These are phyloP conservation scores for Leishmania martiniquensis DNA, from an alignment of 208 protist species.

Conservation along the genomic window DNA sequence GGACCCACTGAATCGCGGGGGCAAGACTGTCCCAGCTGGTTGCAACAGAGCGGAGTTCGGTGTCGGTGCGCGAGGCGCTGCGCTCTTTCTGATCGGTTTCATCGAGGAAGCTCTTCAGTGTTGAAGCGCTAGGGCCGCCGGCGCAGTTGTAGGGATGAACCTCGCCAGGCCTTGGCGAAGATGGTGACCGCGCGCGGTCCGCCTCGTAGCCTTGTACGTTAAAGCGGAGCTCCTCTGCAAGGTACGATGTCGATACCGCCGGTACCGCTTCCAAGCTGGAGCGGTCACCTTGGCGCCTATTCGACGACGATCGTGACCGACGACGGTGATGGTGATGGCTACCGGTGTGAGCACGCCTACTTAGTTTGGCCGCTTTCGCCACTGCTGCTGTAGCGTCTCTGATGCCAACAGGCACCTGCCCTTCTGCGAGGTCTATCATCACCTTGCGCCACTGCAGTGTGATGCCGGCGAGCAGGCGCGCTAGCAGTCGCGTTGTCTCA, in stretches of 20 bases:
- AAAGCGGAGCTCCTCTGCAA: slow-evolving; percentile 14
- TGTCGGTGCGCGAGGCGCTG: background rate
- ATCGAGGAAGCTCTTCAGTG: background rate
- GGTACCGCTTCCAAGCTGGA: background rate
- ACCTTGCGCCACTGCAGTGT: slow-evolving; percentile 28
- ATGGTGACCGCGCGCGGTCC: background rate
- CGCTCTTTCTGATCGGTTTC: background rate
- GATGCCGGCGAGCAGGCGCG: slow-evolving; percentile 26
- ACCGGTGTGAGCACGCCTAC: background rate
- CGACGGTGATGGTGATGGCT: background rate
- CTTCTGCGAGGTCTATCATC: slow-evolving; percentile 12
- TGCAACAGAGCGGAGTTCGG: background rate
- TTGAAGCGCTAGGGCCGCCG: background rate
- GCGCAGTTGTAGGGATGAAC: background rate
- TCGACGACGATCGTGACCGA: background rate
- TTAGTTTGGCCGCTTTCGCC: background rate
- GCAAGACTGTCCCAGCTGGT: background rate
- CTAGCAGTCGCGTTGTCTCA: slow-evolving; percentile 21
- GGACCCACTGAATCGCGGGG: slow-evolving; percentile 7
- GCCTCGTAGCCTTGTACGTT: background rate
- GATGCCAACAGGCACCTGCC: background rate
- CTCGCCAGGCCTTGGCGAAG: background rate
- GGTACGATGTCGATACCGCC: slow-evolving; percentile 8
- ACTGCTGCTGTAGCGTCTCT: background rate
- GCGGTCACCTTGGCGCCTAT: background rate